phyloP scores from a whole-genome alignment of 2,329 filamentous ascomycete species.

The Aspergillaceae sp. region DNA sequence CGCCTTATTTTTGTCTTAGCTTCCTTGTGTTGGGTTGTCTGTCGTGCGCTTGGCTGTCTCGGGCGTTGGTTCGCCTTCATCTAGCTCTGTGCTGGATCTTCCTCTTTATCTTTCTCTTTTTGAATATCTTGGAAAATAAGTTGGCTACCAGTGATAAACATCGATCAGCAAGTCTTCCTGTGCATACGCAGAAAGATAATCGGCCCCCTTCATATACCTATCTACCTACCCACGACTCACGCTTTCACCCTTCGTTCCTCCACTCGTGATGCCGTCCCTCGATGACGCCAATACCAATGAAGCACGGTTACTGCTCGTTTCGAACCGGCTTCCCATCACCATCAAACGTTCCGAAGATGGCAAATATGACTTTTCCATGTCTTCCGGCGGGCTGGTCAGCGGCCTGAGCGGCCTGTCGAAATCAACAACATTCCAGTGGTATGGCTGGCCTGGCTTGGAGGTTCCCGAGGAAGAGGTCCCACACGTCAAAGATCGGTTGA shows the following conservation, averaged over 20 bases:
- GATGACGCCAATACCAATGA: slow-evolving; percentile 26
- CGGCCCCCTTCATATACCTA: neutral
- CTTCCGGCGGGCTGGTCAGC: slow-evolving; percentile 88
- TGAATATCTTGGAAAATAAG: no score
- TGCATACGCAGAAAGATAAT: neutral
- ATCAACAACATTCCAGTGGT: slow-evolving; percentile 93
- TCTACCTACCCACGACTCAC: neutral
- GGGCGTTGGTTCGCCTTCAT: no score
- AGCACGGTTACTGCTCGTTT: slow-evolving; percentile 66
- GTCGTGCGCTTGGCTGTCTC: no score
- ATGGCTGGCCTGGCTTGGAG: slow-evolving; percentile 92
- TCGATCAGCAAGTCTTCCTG: neutral
- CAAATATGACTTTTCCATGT: slow-evolving; percentile 91
- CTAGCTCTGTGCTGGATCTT: no score
- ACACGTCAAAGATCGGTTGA: slow-evolving; percentile 65
- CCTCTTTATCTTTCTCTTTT: no score
- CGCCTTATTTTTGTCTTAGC: neutral
- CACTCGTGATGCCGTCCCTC: slow-evolving; percentile 25
- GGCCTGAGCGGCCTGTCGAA: slow-evolving; percentile 87
- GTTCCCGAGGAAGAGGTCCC: slow-evolving; percentile 75
- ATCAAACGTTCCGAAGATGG: slow-evolving; percentile 91
- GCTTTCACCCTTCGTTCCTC: neutral
- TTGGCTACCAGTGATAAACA: neutral
- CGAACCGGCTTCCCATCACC: slow-evolving; percentile 91
- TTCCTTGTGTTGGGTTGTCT: no score